Evolutionary conservation across 2,329 filamentous ascomycete genomes (phyloP), one percentile per base, ranked within the genome.

Genomic region (Chaetomiaceae sp.): DNA sequence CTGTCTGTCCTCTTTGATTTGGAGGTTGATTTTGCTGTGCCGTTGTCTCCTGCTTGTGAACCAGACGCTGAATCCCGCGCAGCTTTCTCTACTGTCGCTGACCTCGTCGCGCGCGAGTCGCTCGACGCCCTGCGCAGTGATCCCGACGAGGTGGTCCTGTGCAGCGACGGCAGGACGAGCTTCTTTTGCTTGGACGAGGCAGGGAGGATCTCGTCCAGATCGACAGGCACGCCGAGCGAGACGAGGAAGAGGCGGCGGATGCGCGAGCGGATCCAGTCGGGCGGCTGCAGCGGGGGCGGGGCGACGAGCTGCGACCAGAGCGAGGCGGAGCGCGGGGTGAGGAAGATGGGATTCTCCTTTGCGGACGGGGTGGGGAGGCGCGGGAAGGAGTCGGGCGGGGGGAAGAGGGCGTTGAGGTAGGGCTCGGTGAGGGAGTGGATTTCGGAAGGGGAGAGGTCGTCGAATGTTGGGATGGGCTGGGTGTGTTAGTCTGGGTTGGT

Each of bases 301-400:
- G 92, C 92, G 27, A 96, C 90, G 4, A 99, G 83, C 73, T 99
- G 94, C 37, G 91, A 91, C 94, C 94, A 99, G 31, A 99, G 78
- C 0, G 94, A 96, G 52, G 89, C 85, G 57, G 89, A 95, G 54
- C 91, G 84, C 48, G 91, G 87, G 37, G 89, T 95, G 51, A 89
- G 83, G 71, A 96, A 94, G 47, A 90, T 81, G 40, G 87, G 75
- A 57, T 80, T 77, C 31, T 78, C 77, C 62, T 76, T 77, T n/a
- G 51, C 42, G 7, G 75, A 72, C n/a, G 74, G 70, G 52, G 77
- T 74, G 53, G 76, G 79, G 40, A 77, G 71, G 6, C 72, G 68
- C 15, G 79, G 75, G 20, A 77, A 69, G 17, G 53, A 51, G 50
- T 78, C 71, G 51, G 81, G 75, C 6, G 79, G 75, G 1, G 83